Evolutionary conservation across 345 rosid genomes (phyloP), one percentile per base, ranked within the genome.

Genomic region (Noccaea caerulescens): DNA sequence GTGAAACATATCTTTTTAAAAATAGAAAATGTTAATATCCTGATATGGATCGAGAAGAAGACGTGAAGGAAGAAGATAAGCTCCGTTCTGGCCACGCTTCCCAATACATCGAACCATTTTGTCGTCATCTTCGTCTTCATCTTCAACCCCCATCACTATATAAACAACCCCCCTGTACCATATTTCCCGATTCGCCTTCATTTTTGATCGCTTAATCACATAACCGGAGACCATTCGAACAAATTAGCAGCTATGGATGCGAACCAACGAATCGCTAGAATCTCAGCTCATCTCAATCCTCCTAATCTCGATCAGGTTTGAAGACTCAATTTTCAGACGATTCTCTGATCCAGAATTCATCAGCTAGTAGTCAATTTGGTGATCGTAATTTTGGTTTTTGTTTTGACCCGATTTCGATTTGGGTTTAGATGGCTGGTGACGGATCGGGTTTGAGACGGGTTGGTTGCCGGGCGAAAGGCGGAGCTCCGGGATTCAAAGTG

Each of bases 391-490:
- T 13, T 10, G 58, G 0, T 0, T 1, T 38, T 45, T 65, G 3
- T 47, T 69, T 43, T 20, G 27, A 50, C 9, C 47, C 14, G 46
- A 14, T 66, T 55, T 42, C 10, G 53, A 9, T 27, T 14, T 59
- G 52, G 23, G 18, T 7, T 11, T 46, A 82, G 93, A 80, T 74
- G 80, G 84, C 62, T 77, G 84, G 64, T 77, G 84, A 78, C 57
- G 63, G 67, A 68, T 73, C 79, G 58, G 85, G 84, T 54, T 37
- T 88, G 80, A 63, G 50, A 9, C 76, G 82, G 68, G 84, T 71
- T 52, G 75, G 63, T 69, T 94, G 98, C 78, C 79, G 95, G 76
- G 93, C 98, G 14, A 87, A 91, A 84, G 98, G 99, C 3, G 98
- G 89, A 34, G 85, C 97, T 1, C 65, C 89, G 0, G 98, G 98